Percentiles rank a stretch among this genome's conserved stretches.
Evolutionary conservation across 2,329 filamentous ascomycete genomes (phyloP).

Genomic region (Furcasterigmium furcatum): DNA sequence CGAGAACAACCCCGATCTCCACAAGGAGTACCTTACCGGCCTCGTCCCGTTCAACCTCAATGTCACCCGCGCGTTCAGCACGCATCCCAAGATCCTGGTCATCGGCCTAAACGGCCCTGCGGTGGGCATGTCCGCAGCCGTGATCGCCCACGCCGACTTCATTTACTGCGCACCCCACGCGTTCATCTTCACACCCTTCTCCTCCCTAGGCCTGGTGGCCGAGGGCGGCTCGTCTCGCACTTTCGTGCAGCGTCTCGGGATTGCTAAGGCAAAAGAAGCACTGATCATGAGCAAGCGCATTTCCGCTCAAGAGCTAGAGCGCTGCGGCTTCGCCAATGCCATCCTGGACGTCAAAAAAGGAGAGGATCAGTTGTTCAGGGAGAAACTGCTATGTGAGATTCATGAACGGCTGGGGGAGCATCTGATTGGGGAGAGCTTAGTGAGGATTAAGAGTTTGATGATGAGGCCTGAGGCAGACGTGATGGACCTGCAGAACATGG

Average conservation of each 20-base stretch:
- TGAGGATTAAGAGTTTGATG: too few relatives aligned
- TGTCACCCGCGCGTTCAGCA: conserved; percentile 85
- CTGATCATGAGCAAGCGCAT: conserved; percentile 87
- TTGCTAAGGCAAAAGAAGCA: conserved; percentile 84
- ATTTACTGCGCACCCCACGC: conserved; percentile 79
- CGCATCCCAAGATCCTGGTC: conserved; percentile 90
- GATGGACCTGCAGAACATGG: too few relatives aligned
- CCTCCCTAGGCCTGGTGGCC: conserved; percentile 81
- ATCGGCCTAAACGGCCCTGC: conserved; percentile 89
- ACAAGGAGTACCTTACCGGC: conserved; percentile 57
- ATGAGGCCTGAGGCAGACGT: too few relatives aligned
- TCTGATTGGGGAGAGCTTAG: conserved; percentile 73
- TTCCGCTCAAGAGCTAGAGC: conserved; percentile 66
- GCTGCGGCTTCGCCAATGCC: conserved; percentile 81
- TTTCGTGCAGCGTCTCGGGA: conserved; percentile 76
- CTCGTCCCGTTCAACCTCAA: conserved; percentile 89
- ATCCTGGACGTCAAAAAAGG: conserved; percentile 61
- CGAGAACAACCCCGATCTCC: too few relatives aligned
- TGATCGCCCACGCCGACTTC: conserved; percentile 85
- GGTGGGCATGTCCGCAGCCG: conserved; percentile 81
- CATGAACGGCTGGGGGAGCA: conserved; percentile 78
- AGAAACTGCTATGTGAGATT: conserved; percentile 73
- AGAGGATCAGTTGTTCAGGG: conserved; percentile 67
- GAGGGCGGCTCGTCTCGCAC: conserved; percentile 83
- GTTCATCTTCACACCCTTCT: conserved; percentile 89